These are phyloP conservation scores for Copromyces sp. DNA, from an alignment of 495 filamentous ascomycete species.

Conservation along the genomic window DNA sequence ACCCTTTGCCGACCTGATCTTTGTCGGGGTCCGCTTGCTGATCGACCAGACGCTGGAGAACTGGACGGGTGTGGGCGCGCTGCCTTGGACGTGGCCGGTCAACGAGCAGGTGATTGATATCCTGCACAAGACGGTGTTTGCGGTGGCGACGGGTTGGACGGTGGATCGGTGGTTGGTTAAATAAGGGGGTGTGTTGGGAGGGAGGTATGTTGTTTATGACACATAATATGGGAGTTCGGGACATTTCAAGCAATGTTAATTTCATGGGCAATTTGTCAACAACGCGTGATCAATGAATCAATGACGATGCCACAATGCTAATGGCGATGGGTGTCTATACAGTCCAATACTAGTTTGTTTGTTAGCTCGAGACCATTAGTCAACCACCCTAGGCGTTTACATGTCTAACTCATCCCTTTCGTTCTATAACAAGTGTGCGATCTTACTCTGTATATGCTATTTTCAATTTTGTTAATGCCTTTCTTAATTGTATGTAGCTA, in stretches of 20 bases:
- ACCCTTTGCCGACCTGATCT: constrained; percentile 24
- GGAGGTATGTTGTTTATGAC: background rate
- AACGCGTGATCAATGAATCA: no score
- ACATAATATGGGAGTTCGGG: background rate
- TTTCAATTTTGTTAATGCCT: no score
- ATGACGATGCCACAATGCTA: background rate
- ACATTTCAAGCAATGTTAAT: background rate
- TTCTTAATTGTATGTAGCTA: no score
- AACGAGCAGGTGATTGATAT: constrained; percentile 23
- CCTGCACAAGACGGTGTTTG: constrained; percentile 22
- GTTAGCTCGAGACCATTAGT: no score
- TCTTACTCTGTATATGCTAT: no score
- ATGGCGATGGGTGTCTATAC: background rate
- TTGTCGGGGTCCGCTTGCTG: constrained; percentile 17
- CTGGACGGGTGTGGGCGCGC: constrained; percentile 15
- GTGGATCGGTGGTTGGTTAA: constrained; percentile 13
- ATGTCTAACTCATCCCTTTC: no score
- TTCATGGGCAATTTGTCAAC: no score
- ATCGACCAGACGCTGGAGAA: constrained; percentile 27
- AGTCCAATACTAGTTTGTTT: no score
- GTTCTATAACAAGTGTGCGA: no score
- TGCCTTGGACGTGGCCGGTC: constrained; percentile 22
- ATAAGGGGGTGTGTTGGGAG: background rate
- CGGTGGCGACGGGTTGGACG: constrained; percentile 20
- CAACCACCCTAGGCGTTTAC: no score